These are phyloP conservation scores for Hypericum androsaemum DNA, from an alignment of 345 rosid genomes.

Conservation along the genomic window DNA sequence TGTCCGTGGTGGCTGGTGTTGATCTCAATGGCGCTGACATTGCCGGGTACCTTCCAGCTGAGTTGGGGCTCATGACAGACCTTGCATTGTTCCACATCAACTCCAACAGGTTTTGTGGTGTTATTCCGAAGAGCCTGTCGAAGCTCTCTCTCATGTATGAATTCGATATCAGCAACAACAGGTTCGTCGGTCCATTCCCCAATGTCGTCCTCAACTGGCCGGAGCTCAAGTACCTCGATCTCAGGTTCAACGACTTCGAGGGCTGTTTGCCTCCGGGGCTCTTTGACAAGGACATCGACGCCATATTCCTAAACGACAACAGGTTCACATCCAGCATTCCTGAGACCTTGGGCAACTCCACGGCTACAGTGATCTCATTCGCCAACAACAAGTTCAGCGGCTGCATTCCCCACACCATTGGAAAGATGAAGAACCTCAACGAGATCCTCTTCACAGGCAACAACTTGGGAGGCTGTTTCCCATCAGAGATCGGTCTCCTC, in stretches of 20 bases:
- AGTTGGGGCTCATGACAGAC: slow-evolving; percentile 57
- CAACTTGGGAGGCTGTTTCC: slow-evolving; percentile 60
- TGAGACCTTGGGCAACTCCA: slow-evolving; percentile 50
- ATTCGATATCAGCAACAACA: slow-evolving; percentile 79
- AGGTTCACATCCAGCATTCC: slow-evolving; percentile 59
- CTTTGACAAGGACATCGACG: slow-evolving; percentile 48
- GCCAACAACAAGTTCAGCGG: slow-evolving; percentile 64
- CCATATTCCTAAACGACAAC: slow-evolving; percentile 67
- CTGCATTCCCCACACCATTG: slow-evolving; percentile 57
- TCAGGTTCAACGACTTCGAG: slow-evolving; percentile 69
- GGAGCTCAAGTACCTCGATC: slow-evolving; percentile 37
- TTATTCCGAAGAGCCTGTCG: slow-evolving; percentile 47
- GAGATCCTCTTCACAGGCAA: slow-evolving; percentile 53
- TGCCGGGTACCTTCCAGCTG: slow-evolving; percentile 64
- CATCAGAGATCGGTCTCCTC: slow-evolving; percentile 48
- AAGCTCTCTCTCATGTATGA: slow-evolving; percentile 49
- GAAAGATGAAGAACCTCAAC: slow-evolving; percentile 50
- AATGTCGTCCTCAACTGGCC: slow-evolving; percentile 47
- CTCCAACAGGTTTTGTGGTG: slow-evolving; percentile 72
- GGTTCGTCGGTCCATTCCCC: slow-evolving; percentile 72
- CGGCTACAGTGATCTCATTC: slow-evolving; percentile 45
- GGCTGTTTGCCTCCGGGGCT: slow-evolving; percentile 47
- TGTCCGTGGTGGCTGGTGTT: slow-evolving; percentile 51
- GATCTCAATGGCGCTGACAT: slow-evolving; percentile 76
- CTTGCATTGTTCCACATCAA: slow-evolving; percentile 57